Percentiles rank a stretch among this genome's conserved stretches.
These are phyloP conservation scores for Camelina sativa DNA, from an alignment of 345 rosid genomes.

Conservation along the genomic window DNA sequence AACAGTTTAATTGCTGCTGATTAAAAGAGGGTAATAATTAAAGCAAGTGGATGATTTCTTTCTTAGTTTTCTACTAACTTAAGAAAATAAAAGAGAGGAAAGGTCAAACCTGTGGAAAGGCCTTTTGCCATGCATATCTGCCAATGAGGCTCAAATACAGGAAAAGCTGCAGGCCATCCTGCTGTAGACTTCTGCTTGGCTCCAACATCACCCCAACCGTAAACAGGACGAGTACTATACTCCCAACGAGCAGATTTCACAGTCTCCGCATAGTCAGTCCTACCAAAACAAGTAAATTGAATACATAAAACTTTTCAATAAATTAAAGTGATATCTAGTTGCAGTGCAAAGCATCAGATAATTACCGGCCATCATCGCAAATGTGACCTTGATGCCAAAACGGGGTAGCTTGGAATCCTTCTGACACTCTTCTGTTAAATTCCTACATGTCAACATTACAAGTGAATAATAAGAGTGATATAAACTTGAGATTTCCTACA, in stretches of 20 bases:
- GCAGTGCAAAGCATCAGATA: neutral
- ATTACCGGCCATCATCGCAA: conserved; percentile 54
- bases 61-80: neutral
- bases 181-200: conserved; percentile 86
- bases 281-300: conserved; percentile 46
- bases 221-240: conserved; percentile 87
- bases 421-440: conserved; percentile 64
- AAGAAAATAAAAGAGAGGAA: neutral
- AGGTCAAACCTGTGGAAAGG: conserved; percentile 79
- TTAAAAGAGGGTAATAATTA: neutral
- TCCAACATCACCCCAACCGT: conserved; percentile 93
- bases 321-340: neutral
- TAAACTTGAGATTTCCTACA: neutral
- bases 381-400: conserved; percentile 96
- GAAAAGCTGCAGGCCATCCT: conserved; percentile 97
- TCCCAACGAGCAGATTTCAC: conserved; percentile 93
- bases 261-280: conserved; percentile 66
- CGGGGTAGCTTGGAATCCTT: conserved; percentile 96
- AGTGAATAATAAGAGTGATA: neutral
- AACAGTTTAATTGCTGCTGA: conserved; percentile 1
- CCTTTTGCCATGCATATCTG: conserved; percentile 98
- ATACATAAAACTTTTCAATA: neutral
- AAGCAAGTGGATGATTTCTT: too few species aligned
- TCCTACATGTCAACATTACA: conserved; percentile 54
- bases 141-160: conserved; percentile 99